Evolutionary conservation across 1,284 basidiomycete species (phyloP).

Genomic region (Leccinum ponderosum): DNA sequence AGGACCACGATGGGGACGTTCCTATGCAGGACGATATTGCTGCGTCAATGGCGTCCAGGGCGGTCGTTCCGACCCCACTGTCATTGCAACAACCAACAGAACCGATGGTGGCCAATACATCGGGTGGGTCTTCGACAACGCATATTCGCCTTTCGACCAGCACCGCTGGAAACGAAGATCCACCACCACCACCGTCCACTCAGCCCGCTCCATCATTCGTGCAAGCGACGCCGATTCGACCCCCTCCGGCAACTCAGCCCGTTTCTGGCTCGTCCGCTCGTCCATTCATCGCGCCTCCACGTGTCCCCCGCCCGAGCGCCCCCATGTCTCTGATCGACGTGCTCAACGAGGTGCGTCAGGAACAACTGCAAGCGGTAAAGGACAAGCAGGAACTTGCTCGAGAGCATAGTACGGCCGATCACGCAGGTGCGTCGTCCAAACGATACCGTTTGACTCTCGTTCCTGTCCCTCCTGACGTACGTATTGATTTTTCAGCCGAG

Average conservation of each 20-base stretch:
- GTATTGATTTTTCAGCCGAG: slow-evolving; percentile 5
- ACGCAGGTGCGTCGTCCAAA: background rate
- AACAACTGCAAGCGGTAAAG: background rate
- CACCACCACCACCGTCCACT: background rate
- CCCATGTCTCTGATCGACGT: slow-evolving; percentile 22
- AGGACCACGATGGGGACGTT: slow-evolving; percentile 1
- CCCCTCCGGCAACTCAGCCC: slow-evolving; percentile 8
- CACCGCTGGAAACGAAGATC: background rate
- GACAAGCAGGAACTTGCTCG: background rate
- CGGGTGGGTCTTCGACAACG: background rate
- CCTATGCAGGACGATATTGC: slow-evolving; percentile 8
- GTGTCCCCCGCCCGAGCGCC: slow-evolving; percentile 14
- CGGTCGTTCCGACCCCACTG: background rate
- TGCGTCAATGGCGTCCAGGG: background rate
- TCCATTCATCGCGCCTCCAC: slow-evolving; percentile 26
- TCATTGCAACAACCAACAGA: background rate
- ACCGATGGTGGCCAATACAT: background rate
- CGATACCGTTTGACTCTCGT: background rate
- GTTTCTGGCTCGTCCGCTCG: slow-evolving; percentile 2
- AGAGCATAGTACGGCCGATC: background rate
- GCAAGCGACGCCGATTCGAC: background rate
- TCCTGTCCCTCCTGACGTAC: slow-evolving; percentile 2
- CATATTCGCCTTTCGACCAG: background rate
- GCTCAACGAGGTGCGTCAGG: slow-evolving; percentile 19
- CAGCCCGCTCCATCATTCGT: slow-evolving; percentile 1